Evolutionary conservation across 164 flowering plant species (phyloP).

Genomic region (Echeveria elegans): DNA sequence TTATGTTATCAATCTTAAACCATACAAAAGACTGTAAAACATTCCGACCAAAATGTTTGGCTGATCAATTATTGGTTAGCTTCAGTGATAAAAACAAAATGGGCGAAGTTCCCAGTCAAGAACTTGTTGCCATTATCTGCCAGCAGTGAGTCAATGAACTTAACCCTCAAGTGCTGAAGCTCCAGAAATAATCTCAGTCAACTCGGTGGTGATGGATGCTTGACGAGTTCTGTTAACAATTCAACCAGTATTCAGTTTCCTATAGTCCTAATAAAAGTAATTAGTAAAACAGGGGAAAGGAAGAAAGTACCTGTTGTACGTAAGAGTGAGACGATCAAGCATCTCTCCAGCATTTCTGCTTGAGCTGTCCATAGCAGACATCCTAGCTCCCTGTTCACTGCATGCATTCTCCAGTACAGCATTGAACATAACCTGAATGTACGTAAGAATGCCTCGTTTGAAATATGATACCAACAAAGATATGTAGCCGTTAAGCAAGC

Average conservation of each 20-base stretch:
- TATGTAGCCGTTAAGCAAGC: neutral
- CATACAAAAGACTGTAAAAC: too few relatives aligned
- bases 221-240: conserved; percentile 71
- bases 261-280: too few relatives aligned
- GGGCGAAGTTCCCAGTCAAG: neutral
- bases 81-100: neutral
- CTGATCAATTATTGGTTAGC: too few relatives aligned
- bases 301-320: conserved; percentile 76
- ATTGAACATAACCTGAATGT: conserved; percentile 78
- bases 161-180: conserved; percentile 79
- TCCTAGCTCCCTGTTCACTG: conserved; percentile 98
- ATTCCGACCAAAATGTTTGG: too few relatives aligned
- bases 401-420: conserved; percentile 92
- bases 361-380: conserved; percentile 99
- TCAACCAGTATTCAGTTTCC: too few relatives aligned
- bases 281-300: too few relatives aligned
- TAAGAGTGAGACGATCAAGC: conserved; percentile 96
- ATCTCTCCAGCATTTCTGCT: conserved; percentile 98
- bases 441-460: too few relatives aligned
- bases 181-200: conserved; percentile 93
- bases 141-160: conserved; percentile 10
- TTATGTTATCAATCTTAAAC: too few relatives aligned
- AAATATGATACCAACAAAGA: too few relatives aligned
- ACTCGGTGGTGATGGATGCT: conserved; percentile 94
- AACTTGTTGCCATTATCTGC: conserved; percentile 24